Evolutionary conservation across 345 rosid genomes (phyloP), one percentile per base, ranked within the genome.

Genomic region (Diplotaxis tenuifolia): DNA sequence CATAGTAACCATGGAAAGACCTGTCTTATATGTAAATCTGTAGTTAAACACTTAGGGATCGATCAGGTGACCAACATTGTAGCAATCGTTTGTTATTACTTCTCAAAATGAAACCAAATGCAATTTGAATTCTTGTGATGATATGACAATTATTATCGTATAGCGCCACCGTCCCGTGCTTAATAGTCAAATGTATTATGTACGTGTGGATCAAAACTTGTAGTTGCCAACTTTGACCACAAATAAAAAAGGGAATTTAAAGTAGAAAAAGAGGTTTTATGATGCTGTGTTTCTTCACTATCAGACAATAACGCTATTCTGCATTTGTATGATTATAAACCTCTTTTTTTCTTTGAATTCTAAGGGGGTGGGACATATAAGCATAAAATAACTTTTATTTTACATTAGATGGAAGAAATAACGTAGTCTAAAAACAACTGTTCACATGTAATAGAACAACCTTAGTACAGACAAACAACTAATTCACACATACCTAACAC

Each of bases 191-290:
- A 75, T 67, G 66, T 57, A 74, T n/a, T 42, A 42, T 14, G 18
- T 42, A 14, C 53, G 61, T 74, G 27, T 22, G 40, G 40, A 9
- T 8, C 67, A 40, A 55, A 25, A 38, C 27, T 42, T 52, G 5
- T 75, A 52, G 68, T 68, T 75, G 78, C 78, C 78, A 23, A 52
- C 68, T 31, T 75, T 68, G 78, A 75, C 73, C 20, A 52, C 2
- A 5, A 0, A 49, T 0, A 15, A 15, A 22, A 16, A 4, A 23
- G 9, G 11, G 31, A 64, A 15, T 38, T 15, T 23, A 31, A 52
- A 52, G 36, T 7, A 15, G 28, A 56, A 20, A 54, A 18, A 21
- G n/a, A 16, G 5, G 2, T 66, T 10, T 19, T 20, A 52, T 4
- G 12, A 4, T 1, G 15, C n/a, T n/a, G 25, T 22, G 15, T 10